Percentiles rank a stretch among this genome's conserved stretches.
Evolutionary conservation across 768 basidiomycete genomes (phyloP).

Genomic region (Pleurotus giganteus): DNA sequence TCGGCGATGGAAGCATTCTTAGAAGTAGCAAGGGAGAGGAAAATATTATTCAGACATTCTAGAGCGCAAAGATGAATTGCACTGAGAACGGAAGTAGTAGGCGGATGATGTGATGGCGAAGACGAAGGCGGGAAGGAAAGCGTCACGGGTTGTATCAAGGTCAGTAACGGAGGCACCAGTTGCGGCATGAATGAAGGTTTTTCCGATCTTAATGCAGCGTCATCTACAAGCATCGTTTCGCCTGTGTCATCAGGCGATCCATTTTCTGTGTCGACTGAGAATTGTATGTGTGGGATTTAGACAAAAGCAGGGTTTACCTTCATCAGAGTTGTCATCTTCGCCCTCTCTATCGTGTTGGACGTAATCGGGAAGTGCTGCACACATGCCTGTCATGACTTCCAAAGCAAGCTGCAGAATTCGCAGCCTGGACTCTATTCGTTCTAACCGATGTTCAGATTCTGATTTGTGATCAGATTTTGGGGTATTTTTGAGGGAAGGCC

Average conservation of each 20-base stretch:
- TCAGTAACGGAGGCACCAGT: slow-evolving; percentile 66
- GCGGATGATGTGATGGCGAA: slow-evolving; percentile 74
- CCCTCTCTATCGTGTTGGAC: slow-evolving; percentile 41
- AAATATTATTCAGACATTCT: slow-evolving; percentile 89
- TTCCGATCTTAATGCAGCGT: slow-evolving; percentile 30
- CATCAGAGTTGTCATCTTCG: slow-evolving; percentile 36
- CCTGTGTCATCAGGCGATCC: slow-evolving; percentile 31
- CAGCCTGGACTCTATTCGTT: slow-evolving; percentile 66
- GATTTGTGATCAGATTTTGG: slow-evolving; percentile 80
- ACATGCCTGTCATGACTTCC: slow-evolving; percentile 85
- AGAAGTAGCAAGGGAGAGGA: slow-evolving; percentile 65
- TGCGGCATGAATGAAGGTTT: slow-evolving; percentile 49
- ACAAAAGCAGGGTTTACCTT: slow-evolving; percentile 19
- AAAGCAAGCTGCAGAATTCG: slow-evolving; percentile 79
- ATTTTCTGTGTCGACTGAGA: slow-evolving; percentile 12
- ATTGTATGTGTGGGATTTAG: neutral
- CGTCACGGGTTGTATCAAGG: slow-evolving; percentile 68
- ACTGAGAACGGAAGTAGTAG: slow-evolving; percentile 82
- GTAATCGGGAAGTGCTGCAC: slow-evolving; percentile 83
- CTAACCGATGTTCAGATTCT: slow-evolving; percentile 64
- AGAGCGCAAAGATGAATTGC: slow-evolving; percentile 83
- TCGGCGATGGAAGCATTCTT: slow-evolving; percentile 38
- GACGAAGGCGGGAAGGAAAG: slow-evolving; percentile 81
- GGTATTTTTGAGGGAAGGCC: slow-evolving; percentile 57
- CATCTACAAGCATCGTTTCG: slow-evolving; percentile 42